Conservation (phyloP, 2,329 filamentous ascomycete genomes). For the Laburnicola sp. region DNA sequence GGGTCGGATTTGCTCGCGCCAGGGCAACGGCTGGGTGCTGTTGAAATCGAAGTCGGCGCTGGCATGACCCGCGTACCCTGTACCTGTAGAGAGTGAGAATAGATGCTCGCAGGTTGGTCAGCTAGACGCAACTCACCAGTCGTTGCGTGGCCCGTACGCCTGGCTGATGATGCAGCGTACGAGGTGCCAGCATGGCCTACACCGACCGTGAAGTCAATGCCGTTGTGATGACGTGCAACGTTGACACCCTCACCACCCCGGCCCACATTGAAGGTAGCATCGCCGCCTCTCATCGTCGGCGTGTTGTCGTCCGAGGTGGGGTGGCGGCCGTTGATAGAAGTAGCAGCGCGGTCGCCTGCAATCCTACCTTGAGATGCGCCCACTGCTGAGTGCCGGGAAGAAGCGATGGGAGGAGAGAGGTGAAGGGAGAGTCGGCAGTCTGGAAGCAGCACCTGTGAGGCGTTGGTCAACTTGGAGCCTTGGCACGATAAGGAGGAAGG, state of each 20-base stretch:
- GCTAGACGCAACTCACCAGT: background rate
- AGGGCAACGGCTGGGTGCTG: conserved; percentile 15
- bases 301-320: background rate
- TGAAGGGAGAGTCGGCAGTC: background rate
- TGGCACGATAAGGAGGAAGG: background rate
- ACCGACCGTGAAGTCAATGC: background rate
- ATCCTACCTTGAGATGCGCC: background rate
- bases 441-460: background rate
- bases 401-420: background rate
- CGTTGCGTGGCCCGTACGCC: background rate
- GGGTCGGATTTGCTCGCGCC: background rate
- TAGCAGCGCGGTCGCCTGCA: background rate
- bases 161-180: background rate
- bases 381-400: background rate
- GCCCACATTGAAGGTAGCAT: background rate
- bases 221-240: background rate
- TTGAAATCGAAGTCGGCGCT: conserved; percentile 23
- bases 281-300: background rate
- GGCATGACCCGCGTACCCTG: too few species aligned
- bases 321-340: background rate
- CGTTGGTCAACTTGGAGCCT: background rate
- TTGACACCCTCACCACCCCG: background rate
- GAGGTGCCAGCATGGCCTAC: background rate
- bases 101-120: too few species aligned
- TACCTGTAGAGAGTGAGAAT: too few species aligned